Evolutionary conservation across 371 early-diverging fungal genomes (phyloP), one percentile per base, ranked within the genome.

Genomic region (Mucor irregularis): DNA sequence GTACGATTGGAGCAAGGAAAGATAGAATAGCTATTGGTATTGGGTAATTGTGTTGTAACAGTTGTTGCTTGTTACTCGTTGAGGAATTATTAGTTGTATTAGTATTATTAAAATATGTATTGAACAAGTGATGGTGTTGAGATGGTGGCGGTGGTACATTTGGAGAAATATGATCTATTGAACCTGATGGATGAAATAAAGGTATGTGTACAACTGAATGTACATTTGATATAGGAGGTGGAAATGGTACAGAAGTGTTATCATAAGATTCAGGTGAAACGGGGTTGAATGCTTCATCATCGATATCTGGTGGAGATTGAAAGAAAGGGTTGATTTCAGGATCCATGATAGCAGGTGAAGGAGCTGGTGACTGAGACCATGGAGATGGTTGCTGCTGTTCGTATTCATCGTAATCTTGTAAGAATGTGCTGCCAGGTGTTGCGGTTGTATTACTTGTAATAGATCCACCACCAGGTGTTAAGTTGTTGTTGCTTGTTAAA

Each of bases 301-400:
- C 84, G 50, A 83, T 84, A 21, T 73, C 73, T 22, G 83, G 83
- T 31, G 70, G 63, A 0, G 79, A 71, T 53, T 79, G 81, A 52
- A 81, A 84, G 52, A 84, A 83, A 0, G 84, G 84, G 49, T 84
- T 86, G 25, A 76, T 62, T 26, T 83, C 79, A 11, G 83, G 72
- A 44, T 86, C 84, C 71, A 81, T 81, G 59, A 83, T 76, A 40
- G 74, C 77, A 14, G 83, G 83, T 6, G 84, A 83, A 10, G 83
- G 82, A 22, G 81, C 79, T 22, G 86, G 86, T 2, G 83, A 83
- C 54, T 85, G 86, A 13, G 84, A 83, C 86, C 86, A 85, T 17
- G 86, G 78, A 3, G 74, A 76, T 1, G 80, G 74, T 49, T 78
- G 69, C 33, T 72, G 70, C 50, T 76, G 72, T 40, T 80, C 80